Conservation (phyloP, 1,139 yeast genomes). For the Waltiozyma sp. region DNA sequence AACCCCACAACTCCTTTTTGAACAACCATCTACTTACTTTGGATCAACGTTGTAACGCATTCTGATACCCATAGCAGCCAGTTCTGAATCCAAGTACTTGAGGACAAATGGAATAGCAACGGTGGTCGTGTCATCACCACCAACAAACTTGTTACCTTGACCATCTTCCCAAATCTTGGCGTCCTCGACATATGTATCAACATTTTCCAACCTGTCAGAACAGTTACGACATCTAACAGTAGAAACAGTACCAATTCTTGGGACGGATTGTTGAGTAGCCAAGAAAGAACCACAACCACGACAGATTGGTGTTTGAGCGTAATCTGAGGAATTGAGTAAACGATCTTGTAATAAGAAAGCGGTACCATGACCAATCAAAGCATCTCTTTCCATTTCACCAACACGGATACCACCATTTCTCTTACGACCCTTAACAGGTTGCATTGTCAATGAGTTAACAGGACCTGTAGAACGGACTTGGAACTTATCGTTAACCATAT, state of each 20-base stretch:
- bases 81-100: conserved; percentile 88
- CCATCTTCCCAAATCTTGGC: conserved; percentile 97
- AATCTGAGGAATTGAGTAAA: conserved; percentile 89
- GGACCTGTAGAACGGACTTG: conserved; percentile 99
- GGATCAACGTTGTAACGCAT: conserved; percentile 78
- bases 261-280: conserved; percentile 83
- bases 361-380: conserved; percentile 97
- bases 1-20: not conserved
- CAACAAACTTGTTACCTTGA: conserved; percentile 79
- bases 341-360: conserved; percentile 92
- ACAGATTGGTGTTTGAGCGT: conserved; percentile 84
- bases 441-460: conserved; percentile 93
- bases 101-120: conserved; percentile 96
- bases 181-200: conserved; percentile 43
- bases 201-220: conserved; percentile 51
- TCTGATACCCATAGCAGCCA: conserved; percentile 96
- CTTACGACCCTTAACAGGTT: conserved; percentile 98
- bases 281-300: conserved; percentile 88
- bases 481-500: conserved; percentile 98
- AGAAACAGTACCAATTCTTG: conserved; percentile 76
- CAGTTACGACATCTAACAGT: conserved; percentile 86
- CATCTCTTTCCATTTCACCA: conserved; percentile 99
- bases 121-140: conserved; percentile 86
- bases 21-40: conserved; percentile 21
- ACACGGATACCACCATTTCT: conserved; percentile 99